Base-by-base conservation (phyloP, 164 flowering plant genomes). In the Magnolia changhungtana region DNA sequence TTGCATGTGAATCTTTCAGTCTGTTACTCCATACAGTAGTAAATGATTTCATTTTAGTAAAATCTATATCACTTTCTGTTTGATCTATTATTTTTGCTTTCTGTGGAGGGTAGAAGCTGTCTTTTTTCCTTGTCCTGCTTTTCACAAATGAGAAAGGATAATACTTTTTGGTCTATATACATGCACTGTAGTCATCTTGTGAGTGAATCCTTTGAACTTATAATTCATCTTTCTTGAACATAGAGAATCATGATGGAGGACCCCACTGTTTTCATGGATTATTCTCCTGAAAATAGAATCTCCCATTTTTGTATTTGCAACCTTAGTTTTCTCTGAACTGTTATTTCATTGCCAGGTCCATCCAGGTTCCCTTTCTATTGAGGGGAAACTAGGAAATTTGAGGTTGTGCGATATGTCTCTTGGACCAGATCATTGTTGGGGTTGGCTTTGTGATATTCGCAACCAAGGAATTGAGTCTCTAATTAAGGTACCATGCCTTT, bases 381-480 rank as follows among this genome's bases (percentile, higher is more conserved):
- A 92, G 81, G 97, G 99, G 8, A 91, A 90, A 51, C 75, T 96
- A 31, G 99, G 99, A 71, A 96, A 96, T 86, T 87, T 96, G 63
- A 87, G 91, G 85, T 83, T 96, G 16, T 82, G 97, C 78, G 98
- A 96, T 82, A 84, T 89, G 89, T 90, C 98, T 1, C 90, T 91
- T 63, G 98, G 90, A 71, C 64, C 76, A 71, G 92, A 94, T 76
- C 88, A 88, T 69, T 85, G 85, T 78, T 96, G 98, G 99, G 87
- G 93, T 64, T 92, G 97, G 98, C 90, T 94, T 67, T 96, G 98
- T 85, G 98, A 96, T 83, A 90, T 93, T 74, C 94, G 97, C 19
- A 89, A 96, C 81, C 97, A 90, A 19, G 98, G 92, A 19, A 80
- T 83, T 76, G 98, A 96, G 81, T 96, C 99, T 50, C 93, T 96